Base-by-base conservation (phyloP, 441 rosid species). In the Erodium trifolium region DNA sequence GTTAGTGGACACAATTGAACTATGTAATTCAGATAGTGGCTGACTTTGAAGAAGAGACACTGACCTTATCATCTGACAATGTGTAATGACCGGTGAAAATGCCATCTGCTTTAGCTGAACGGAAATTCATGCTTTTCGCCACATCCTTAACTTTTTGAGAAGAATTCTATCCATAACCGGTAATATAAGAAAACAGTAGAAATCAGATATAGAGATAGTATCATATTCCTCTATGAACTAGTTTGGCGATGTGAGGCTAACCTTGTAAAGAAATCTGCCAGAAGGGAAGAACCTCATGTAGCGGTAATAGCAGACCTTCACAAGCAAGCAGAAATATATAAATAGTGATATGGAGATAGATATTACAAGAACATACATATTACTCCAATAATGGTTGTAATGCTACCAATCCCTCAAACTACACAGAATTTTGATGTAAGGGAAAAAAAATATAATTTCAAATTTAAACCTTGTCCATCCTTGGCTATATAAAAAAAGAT, bases 201-300 rank as follows among this genome's bases (percentile, higher is more conserved):
- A 69, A 66, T 71, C 59, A 68, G 69, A 72, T 69, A 57, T 0
- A 23, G 41, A 69, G 59, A 67, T 65, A 35, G 17, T 70, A 16
- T 23, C 27, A 23, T 23, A 0, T 23, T 2, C 27, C 27, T 65
- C 70, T 59, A 60, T 47, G 66, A 19, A 49, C 12, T 35, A 34
- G 63, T 16, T 17, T 10, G 41, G 74, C 57, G 8, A 63, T 65
- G 39, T 68, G 69, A 73, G 66, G 63, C 69, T 71, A 67, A 91
- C 98, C 87, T 89, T 91, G 87, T 93, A 91, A 66, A 93, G 92
- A 79, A 93, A 93, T 73, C 85, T 87, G 47, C 98, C 97, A 31
- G 95, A 93, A 63, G 91, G 90, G 66, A 78, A 93, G 81, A 93
- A 87, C 74, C 93, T 88, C 70, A 91, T 77, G 79, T 91, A 93